Evolutionary conservation across 768 basidiomycete genomes (phyloP), one percentile per base, ranked within the genome.

Genomic region (Russula dissimulans): DNA sequence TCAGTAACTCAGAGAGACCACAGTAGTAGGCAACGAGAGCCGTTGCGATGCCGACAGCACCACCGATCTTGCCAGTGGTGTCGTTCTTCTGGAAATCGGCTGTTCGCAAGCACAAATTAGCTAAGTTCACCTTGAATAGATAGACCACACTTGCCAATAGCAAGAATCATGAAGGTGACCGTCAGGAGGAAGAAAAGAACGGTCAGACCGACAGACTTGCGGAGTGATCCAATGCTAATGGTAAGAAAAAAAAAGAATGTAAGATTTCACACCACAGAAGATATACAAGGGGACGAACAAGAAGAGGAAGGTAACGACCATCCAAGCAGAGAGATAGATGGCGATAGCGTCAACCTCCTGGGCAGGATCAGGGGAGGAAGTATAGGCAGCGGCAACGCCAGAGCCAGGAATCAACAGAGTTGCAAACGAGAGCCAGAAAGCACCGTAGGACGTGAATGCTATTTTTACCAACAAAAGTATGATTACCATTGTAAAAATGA

Each of bases 351-450:
- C 78, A 6, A 66, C 50, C 12, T 86, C 68, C 66, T 84, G 79
- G 14, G 18, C 59, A 1, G 63, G 47, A 11, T 49, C 54, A 8
- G 39, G 18, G 0, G 68, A 63, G 0, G 62, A 54, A 0, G 65
- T 51, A 67, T 85, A 92, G 0, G 89, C 80, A 0, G 76, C 69
- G 5, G 65, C 11, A 48, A 92, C 78, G 14, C 89, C 89, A 4
- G 79, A 80, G 31, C 79, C 77, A 2, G 91, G 91, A 49, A 90
- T 79, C 68, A 86, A 72, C 66, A 94, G 83, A 0, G 81, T 76
- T 4, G 82, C 89, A 51, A 82, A 93, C 5, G 90, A 90, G 74
- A 93, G 75, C 91, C 91, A 94, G 78, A 93, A 94, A 3, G 84
- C 87, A 26, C 91, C 91, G 62, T 87, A 94, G 1, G 86, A 86